A percentile compares a stretch with the other conserved stretches of the same genome.
Conservation (phyloP, 345 rosid genomes). For the Corchorus olitorius region DNA sequence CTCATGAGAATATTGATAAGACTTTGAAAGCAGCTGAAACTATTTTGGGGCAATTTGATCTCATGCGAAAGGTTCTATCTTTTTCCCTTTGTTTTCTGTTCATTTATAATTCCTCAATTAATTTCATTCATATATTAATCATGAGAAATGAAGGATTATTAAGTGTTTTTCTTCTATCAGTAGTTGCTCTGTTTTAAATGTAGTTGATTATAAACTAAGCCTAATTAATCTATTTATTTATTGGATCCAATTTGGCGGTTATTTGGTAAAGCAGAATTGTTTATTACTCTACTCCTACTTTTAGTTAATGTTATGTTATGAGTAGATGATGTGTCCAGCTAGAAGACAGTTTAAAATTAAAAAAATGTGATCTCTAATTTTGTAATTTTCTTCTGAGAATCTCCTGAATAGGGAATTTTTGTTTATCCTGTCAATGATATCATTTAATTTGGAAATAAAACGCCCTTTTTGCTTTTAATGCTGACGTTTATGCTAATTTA, state of each 20-base stretch:
- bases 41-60: slow-evolving; percentile 77
- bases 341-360: not conserved
- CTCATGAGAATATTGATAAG: slow-evolving; percentile 91
- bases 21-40: slow-evolving; percentile 75
- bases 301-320: not conserved
- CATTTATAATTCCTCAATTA: slow-evolving; percentile 4
- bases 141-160: too few species aligned
- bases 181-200: not conserved
- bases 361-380: slow-evolving; percentile 35
- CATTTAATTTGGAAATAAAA: not conserved
- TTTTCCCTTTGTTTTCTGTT: not conserved
- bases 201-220: not conserved
- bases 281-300: not conserved
- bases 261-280: not conserved
- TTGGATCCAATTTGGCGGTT: not conserved
- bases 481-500: not conserved
- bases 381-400: not conserved
- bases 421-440: not conserved
- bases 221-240: not conserved
- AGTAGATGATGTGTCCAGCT: not conserved
- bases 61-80: slow-evolving; percentile 64
- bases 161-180: not conserved
- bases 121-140: not conserved
- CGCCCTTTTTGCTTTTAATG: not conserved
- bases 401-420: not conserved